Base-by-base conservation (phyloP, 352 stramenopile species). In the Plasmopara viticola region DNA sequence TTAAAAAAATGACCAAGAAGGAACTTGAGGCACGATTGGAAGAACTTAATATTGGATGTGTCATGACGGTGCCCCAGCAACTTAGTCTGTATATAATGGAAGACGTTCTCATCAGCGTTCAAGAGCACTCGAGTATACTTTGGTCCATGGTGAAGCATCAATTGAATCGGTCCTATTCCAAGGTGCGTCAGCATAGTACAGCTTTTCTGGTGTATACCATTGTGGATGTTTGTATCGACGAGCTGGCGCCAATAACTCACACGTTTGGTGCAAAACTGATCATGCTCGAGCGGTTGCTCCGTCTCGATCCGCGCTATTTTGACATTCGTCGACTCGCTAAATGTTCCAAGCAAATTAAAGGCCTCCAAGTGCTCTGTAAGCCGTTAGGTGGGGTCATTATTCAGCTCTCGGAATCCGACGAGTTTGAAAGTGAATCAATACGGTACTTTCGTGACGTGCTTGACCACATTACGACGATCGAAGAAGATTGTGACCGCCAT, bases 391-490 rank as follows among this genome's bases (percentile, higher is more conserved):
- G 89, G 41, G 70, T 84, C 15, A 62, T 91, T 44, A 59, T 80
- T 42, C 75, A 89, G 54, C 62, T 91, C 28, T 62, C 62, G n/a
- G 77, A 89, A 51, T 84, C 76, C 6, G 71, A 90, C 8, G 67
- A 87, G 37, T 91, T 88, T 44, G 62, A 72, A 2, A 70, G 68
- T 8, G 79, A 90, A 48, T 87, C 84, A 9, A 48, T 78, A 25
- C 67, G 82, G 5, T 95, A 95, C 52, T 76, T 95, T 28, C 75
- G 81, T 9, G 83, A 95, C 50, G 85, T 95, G 17, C 68, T 92
- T 41, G 85, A 93, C 44, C 81, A 94, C 48, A 68, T 94, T 18
- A 74, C 72, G 38, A 86, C 87, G 12, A 74, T 91, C 5, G 73
- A 87, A 14, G 78, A 90, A 33, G 85, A 93, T 47, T 87, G 84